phyloP scores from a whole-genome alignment of 164 flowering plant genomes.

The Tetracentron sinense region DNA sequence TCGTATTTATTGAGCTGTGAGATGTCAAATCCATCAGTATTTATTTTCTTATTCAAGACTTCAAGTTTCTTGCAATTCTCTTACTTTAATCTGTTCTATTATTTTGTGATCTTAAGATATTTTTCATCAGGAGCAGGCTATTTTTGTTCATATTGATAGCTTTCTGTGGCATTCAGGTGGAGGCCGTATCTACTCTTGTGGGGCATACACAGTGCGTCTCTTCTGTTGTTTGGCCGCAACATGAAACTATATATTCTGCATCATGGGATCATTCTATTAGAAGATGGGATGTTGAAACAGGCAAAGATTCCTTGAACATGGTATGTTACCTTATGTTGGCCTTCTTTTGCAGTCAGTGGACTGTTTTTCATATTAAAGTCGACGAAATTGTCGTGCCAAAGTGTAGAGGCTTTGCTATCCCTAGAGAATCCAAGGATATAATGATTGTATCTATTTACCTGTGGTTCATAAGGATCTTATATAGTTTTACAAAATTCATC shows the following conservation, averaged over 20 bases:
- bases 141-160: neutral
- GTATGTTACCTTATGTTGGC: too few relatives aligned
- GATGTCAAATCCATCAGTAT: neutral
- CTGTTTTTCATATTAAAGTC: too few relatives aligned
- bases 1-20: neutral
- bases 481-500: too few relatives aligned
- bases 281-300: slow-evolving; percentile 89
- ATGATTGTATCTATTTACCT: too few relatives aligned
- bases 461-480: too few relatives aligned
- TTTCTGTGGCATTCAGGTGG: slow-evolving; percentile 45
- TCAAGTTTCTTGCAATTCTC: neutral
- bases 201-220: slow-evolving; percentile 93
- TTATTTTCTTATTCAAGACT: neutral
- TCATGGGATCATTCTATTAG: slow-evolving; percentile 95
- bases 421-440: too few relatives aligned
- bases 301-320: slow-evolving; percentile 59
- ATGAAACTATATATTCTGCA: slow-evolving; percentile 65
- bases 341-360: too few relatives aligned
- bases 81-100: neutral
- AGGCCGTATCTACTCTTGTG: slow-evolving; percentile 61
- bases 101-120: neutral
- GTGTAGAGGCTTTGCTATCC: too few relatives aligned
- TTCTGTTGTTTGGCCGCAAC: slow-evolving; percentile 76
- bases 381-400: too few relatives aligned
- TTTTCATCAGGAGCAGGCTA: neutral